Evolutionary conservation across 2,329 filamentous ascomycete species (phyloP), one percentile per base, ranked within the genome.

Genomic region (Fusarium coffeatum): DNA sequence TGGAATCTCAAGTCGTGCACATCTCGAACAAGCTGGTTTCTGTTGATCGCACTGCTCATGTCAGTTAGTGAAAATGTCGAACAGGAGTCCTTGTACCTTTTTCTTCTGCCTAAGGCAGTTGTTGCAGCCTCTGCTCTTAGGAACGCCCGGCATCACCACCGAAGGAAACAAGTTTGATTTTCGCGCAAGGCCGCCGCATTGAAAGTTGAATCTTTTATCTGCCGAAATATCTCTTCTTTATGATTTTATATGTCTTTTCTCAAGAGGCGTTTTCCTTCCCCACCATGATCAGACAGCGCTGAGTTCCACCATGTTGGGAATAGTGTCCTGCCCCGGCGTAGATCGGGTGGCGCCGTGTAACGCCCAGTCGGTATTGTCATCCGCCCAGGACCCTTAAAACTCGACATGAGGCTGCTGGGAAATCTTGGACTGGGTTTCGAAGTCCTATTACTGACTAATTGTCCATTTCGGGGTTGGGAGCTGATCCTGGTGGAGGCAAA

Each of bases 21-120:
- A 86, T 76, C 84, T 78, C 3, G 81, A 78, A 59, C 84, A 86
- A 2, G 78, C 54, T 2, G 83, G 82, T 53, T 77, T 78, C 34
- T 72, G 76, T 66, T 83, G 79, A 60, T 86, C 83, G 60, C 84
- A 86, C 84, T 86, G 18, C 0, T 5, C 16, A 4, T n/a, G 4
- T 27, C 11, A 25, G 40, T 59, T 3, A 53, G 12, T 28, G 2
- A 37, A n/a, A 37, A 12, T 4, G 5, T 3, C 34, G 34, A 12
- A 10, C 18, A 37, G 10, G 34, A 18, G 34, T n/a, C 34, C 1
- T 37, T 37, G 15, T 73, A 84, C 85, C 81, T 86, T 86, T 76
- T 87, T 86, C 80, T 86, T 86, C 66, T 85, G 82, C 63, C 79
- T 83, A 34, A 83, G 80, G 70, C 84, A 87, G 16, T 78, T 81